A percentile compares a stretch with the other conserved stretches of the same genome.
phyloP scores from a whole-genome alignment of 306 rosid genomes.

The Quercus alba region DNA sequence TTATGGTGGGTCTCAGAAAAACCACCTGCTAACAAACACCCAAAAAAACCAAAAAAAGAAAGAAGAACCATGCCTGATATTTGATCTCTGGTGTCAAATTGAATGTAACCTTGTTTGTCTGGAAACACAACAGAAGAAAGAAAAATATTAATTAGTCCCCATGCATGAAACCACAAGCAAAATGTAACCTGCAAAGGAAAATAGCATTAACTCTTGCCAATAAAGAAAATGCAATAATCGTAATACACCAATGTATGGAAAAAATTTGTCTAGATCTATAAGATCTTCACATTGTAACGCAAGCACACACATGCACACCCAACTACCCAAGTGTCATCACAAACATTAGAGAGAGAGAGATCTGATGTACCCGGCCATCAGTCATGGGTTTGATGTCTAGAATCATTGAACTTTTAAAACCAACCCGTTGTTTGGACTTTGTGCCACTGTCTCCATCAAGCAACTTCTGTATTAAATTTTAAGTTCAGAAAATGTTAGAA shows the following conservation, averaged over 20 bases:
- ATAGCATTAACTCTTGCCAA: neutral
- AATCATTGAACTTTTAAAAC: conserved; percentile 88
- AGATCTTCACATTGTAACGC: neutral
- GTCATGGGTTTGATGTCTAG: conserved; percentile 81
- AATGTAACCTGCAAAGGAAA: neutral
- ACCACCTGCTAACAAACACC: neutral
- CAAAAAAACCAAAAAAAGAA: conserved; percentile 1
- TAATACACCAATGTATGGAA: neutral
- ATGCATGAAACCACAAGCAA: conserved; percentile 18
- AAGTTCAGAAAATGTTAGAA: conserved; percentile 9
- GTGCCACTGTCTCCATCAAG: conserved; percentile 67
- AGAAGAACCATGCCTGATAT: conserved; percentile 65
- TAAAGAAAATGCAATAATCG: neutral
- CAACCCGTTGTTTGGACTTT: conserved; percentile 72
- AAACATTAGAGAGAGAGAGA: conserved; percentile 19
- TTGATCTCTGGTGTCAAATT: conserved; percentile 93
- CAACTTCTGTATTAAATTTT: conserved; percentile 54
- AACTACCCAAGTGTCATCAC: conserved; percentile 4
- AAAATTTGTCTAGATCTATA: neutral
- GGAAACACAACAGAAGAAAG: conserved; percentile 27
- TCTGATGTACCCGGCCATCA: conserved; percentile 86
- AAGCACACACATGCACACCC: conserved; percentile 5
- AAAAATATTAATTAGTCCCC: neutral
- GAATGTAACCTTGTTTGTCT: conserved; percentile 92
- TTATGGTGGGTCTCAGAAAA: neutral